Conservation (phyloP, 2,329 filamentous ascomycete genomes). For the Epichloe sibirici region DNA sequence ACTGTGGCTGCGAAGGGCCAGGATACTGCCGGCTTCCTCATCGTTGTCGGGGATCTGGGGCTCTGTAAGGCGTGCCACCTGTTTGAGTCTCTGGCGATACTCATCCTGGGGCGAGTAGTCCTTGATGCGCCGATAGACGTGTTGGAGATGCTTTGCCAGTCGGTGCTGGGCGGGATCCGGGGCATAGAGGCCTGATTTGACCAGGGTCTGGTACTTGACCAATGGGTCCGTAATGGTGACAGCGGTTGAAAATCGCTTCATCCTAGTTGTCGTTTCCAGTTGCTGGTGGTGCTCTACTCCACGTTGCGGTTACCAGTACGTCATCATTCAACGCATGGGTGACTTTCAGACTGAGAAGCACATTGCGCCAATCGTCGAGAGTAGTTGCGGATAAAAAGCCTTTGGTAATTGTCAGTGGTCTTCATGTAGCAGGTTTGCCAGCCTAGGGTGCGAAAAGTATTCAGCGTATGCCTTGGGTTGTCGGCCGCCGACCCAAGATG, state of each 20-base stretch:
- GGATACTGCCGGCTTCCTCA: slow-evolving; percentile 20
- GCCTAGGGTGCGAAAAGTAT: no score
- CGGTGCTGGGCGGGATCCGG: slow-evolving; percentile 63
- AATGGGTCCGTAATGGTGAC: slow-evolving; percentile 59
- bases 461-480: no score
- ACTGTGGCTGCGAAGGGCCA: slow-evolving; percentile 41
- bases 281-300: background rate
- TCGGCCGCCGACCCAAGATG: no score
- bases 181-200: slow-evolving; percentile 53
- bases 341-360: background rate
- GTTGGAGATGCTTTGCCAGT: slow-evolving; percentile 63
- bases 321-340: background rate
- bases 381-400: no score
- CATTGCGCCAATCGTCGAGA: no score
- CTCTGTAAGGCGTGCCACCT: slow-evolving; percentile 39
- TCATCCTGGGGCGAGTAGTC: slow-evolving; percentile 65
- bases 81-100: slow-evolving; percentile 53
- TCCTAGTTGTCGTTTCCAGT: slow-evolving; percentile 1
- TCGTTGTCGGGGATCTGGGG: slow-evolving; percentile 16
- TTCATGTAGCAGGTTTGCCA: no score
- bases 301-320: background rate
- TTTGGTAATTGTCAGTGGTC: no score
- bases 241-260: slow-evolving; percentile 31
- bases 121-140: slow-evolving; percentile 62
- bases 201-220: slow-evolving; percentile 60